Conservation (phyloP, 345 rosid genomes). For the Erodium maritimum region DNA sequence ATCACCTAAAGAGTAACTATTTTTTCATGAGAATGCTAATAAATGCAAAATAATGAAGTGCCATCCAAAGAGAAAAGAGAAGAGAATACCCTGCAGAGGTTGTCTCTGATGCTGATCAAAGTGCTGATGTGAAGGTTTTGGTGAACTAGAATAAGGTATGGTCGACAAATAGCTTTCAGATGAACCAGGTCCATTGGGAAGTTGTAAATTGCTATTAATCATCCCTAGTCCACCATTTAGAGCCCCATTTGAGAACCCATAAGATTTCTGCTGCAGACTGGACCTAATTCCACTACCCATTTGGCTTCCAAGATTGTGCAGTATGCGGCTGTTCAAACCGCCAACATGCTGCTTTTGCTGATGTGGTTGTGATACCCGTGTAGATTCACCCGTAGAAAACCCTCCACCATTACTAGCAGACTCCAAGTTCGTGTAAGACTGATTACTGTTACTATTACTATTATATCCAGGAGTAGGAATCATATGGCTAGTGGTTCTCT, state of each 20-base stretch:
- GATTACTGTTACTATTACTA: slow-evolving; percentile 30
- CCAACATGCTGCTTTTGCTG: slow-evolving; percentile 55
- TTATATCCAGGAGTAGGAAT: slow-evolving; percentile 92
- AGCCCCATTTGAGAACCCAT: slow-evolving; percentile 53
- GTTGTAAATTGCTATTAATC: slow-evolving; percentile 41
- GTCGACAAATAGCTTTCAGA: slow-evolving; percentile 46
- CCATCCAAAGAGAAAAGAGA: slow-evolving; percentile 2
- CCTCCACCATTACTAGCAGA: slow-evolving; percentile 42
- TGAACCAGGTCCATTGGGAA: slow-evolving; percentile 35
- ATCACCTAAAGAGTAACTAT: slow-evolving; percentile 47
- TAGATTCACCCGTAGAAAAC: slow-evolving; percentile 60
- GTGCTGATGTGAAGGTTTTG: slow-evolving; percentile 49
- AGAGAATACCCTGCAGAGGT: slow-evolving; percentile 54
- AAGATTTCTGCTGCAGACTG: slow-evolving; percentile 57
- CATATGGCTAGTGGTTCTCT: slow-evolving; percentile 67
- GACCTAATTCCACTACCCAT: slow-evolving; percentile 47
- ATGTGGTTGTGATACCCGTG: slow-evolving; percentile 40
- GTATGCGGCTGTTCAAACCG: slow-evolving; percentile 55
- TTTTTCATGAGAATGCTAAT: slow-evolving; percentile 9
- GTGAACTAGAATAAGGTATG: slow-evolving; percentile 37
- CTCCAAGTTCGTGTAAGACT: slow-evolving; percentile 54
- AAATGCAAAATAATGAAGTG: slow-evolving; percentile 1
- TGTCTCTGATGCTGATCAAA: slow-evolving; percentile 61
- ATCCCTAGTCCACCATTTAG: slow-evolving; percentile 51
- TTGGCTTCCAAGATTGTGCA: slow-evolving; percentile 67